These are phyloP conservation scores for Knufia fluminis DNA, from an alignment of 2,329 filamentous ascomycete genomes.

Conservation along the genomic window DNA sequence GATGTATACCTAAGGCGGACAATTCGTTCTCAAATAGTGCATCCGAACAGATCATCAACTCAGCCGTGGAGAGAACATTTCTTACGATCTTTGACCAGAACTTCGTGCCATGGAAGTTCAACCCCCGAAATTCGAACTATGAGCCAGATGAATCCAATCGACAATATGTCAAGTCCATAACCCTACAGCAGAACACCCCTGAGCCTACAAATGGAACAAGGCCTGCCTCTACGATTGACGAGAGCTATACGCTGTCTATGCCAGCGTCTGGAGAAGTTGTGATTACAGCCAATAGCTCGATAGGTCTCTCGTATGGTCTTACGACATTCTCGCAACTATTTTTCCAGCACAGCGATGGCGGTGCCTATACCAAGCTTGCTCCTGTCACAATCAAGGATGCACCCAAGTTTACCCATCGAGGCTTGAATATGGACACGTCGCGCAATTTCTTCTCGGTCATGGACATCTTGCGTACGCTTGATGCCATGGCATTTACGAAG, in stretches of 20 bases:
- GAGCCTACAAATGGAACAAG: conserved; percentile 7
- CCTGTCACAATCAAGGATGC: conserved; percentile 64
- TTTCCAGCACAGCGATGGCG: conserved; percentile 23
- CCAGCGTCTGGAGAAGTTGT: conserved; percentile 15
- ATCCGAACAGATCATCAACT: background rate
- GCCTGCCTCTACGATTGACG: conserved; percentile 21
- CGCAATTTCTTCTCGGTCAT: conserved; percentile 60
- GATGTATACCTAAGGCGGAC: no score
- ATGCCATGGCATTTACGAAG: conserved; percentile 56
- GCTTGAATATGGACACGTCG: conserved; percentile 68
- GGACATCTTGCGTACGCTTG: conserved; percentile 65
- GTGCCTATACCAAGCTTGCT: conserved; percentile 58
- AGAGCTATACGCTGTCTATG: conserved; percentile 24
- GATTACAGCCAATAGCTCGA: conserved; percentile 21
- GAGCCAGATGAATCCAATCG: conserved; percentile 17
- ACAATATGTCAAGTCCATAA: conserved; percentile 21
- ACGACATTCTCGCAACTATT: conserved; percentile 26
- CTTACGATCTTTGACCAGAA: conserved; percentile 9
- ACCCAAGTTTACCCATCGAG: conserved; percentile 67
- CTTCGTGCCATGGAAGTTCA: conserved; percentile 27
- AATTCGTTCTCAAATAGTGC: background rate
- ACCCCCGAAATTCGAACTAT: conserved; percentile 22
- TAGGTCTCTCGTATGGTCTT: conserved; percentile 24
- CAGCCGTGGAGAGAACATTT: conserved; percentile 1
- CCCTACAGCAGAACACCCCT: conserved; percentile 13